Evolutionary conservation across 805 yeast genomes (phyloP).

Genomic region (Schwanniomyces sp.): DNA sequence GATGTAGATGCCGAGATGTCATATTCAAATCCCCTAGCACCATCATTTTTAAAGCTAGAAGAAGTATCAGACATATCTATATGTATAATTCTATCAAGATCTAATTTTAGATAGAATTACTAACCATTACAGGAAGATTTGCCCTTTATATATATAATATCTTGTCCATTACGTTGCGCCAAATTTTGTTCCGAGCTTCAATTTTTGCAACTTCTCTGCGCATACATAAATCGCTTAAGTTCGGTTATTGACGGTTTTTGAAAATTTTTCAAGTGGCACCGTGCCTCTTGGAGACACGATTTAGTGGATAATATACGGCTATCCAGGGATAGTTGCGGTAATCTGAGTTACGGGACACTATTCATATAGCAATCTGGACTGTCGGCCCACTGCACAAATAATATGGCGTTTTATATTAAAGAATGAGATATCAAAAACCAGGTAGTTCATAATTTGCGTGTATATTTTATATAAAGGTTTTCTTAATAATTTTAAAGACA

Average conservation of each 20-base stretch:
- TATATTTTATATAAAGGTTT: too few species aligned
- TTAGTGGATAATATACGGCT: background rate
- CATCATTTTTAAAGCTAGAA: conserved; percentile 6
- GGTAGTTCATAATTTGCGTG: background rate
- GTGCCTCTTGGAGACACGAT: background rate
- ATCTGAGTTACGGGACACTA: too few species aligned
- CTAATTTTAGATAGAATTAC: background rate
- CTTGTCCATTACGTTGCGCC: background rate
- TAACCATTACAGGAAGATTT: background rate
- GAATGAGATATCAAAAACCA: background rate
- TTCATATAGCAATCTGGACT: too few species aligned
- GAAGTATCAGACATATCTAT: background rate
- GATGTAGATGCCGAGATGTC: conserved; percentile 12
- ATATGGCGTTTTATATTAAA: too few species aligned
- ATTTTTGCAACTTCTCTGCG: background rate
- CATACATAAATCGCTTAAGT: background rate
- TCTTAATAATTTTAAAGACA: too few species aligned
- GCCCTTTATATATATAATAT: background rate
- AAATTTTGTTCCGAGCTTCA: background rate
- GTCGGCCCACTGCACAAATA: too few species aligned
- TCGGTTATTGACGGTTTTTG: background rate
- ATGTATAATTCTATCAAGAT: background rate
- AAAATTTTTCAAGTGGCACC: background rate
- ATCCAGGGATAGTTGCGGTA: background rate
- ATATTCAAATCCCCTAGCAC: conserved; percentile 4